These are phyloP conservation scores for Candolleomyces eurysporus DNA, from an alignment of 768 basidiomycete species.

Conservation along the genomic window DNA sequence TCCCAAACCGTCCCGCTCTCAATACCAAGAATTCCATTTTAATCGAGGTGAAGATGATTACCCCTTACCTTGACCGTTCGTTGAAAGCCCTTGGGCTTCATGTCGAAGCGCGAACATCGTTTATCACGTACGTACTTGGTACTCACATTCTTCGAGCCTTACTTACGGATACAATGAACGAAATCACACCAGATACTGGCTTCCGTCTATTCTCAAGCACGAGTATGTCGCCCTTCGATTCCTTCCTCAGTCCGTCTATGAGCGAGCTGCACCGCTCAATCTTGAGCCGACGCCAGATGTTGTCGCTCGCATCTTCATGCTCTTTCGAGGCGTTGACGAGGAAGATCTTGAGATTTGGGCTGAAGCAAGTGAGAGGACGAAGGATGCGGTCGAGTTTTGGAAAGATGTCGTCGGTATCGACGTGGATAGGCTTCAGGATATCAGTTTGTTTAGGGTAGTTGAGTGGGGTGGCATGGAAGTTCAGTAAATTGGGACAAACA, in stretches of 20 bases:
- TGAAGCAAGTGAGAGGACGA: slow-evolving; percentile 15
- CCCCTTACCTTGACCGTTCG: slow-evolving; percentile 34
- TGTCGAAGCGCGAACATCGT: slow-evolving; percentile 42
- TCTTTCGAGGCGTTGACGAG: slow-evolving; percentile 36
- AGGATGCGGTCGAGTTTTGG: slow-evolving; percentile 27
- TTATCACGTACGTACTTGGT: slow-evolving; percentile 37
- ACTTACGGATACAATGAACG: neutral
- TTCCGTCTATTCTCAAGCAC: slow-evolving; percentile 39
- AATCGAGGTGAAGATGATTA: slow-evolving; percentile 24
- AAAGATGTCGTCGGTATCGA: slow-evolving; percentile 33
- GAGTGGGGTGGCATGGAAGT: slow-evolving; percentile 53
- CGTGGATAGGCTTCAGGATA: slow-evolving; percentile 20
- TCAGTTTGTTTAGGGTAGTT: slow-evolving; percentile 34
- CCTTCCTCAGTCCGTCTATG: slow-evolving; percentile 41
- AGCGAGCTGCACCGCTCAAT: slow-evolving; percentile 34
- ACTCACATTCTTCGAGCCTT: neutral
- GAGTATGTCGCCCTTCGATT: slow-evolving; percentile 43
- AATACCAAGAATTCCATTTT: slow-evolving; percentile 27
- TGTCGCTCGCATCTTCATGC: slow-evolving; percentile 45
- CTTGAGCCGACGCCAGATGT: slow-evolving; percentile 41
- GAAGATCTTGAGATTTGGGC: slow-evolving; percentile 25
- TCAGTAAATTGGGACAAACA: neutral
- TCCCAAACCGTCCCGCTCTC: slow-evolving; percentile 8
- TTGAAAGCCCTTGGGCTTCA: slow-evolving; percentile 34
- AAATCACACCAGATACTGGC: slow-evolving; percentile 36